Evolutionary conservation across 1,139 yeast genomes (phyloP).

Genomic region (Zygosaccharomyces sapae): DNA sequence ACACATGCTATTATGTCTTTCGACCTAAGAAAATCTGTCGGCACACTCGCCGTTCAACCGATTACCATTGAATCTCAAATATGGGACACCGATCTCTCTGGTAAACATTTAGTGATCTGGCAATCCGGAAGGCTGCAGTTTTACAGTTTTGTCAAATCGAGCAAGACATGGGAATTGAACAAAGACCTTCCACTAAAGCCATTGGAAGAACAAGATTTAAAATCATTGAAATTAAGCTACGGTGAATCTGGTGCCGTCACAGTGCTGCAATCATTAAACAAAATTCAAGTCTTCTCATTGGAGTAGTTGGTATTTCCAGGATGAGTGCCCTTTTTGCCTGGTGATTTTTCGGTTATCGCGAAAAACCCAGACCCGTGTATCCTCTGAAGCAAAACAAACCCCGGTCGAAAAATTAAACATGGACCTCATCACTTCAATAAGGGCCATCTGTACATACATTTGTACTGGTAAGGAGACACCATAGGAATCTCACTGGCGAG

Average conservation of each 20-base stretch:
- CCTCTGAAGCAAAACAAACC: not conserved
- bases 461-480: not conserved
- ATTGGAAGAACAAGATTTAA: not conserved
- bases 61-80: constrained; percentile 1
- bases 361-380: not conserved
- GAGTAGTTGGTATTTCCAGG: too few relatives aligned
- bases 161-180: constrained; percentile 13
- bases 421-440: not conserved
- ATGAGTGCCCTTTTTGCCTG: not conserved
- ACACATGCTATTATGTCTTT: constrained; percentile 41
- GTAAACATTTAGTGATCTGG: constrained; percentile 13
- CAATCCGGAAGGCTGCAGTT: constrained; percentile 7
- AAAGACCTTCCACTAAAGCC: constrained; percentile 3
- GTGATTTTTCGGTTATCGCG: not conserved
- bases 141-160: constrained; percentile 13
- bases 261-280: constrained; percentile 6
- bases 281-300: constrained; percentile 3
- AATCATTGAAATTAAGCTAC: constrained; percentile 8
- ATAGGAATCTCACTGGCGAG: not conserved
- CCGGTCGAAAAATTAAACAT: not conserved
- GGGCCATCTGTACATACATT: not conserved
- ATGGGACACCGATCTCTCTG: constrained; percentile 21
- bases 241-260: constrained; percentile 6
- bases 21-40: constrained; percentile 51
- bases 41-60: constrained; percentile 20